Evolutionary conservation across 2,329 filamentous ascomycete genomes (phyloP).

Genomic region (Aspergillus aculeatus): DNA sequence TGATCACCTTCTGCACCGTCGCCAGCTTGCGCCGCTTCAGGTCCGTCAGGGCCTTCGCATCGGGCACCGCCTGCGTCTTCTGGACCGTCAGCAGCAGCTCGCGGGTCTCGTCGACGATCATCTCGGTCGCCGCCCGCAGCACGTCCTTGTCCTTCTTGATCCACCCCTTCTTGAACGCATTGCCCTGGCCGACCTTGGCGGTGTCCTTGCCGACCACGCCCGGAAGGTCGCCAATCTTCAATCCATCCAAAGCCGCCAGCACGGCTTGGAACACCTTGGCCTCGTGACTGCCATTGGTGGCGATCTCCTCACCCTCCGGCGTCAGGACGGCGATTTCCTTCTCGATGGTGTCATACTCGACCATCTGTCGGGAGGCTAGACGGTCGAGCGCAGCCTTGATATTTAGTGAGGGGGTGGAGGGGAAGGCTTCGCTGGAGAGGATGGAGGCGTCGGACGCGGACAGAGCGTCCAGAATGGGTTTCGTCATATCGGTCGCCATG

Average conservation of each 20-base stretch:
- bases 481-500: slow-evolving; percentile 58
- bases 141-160: slow-evolving; percentile 63
- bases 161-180: slow-evolving; percentile 79
- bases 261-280: slow-evolving; percentile 78
- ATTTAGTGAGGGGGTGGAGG: slow-evolving; percentile 61
- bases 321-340: slow-evolving; percentile 75
- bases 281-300: slow-evolving; percentile 74
- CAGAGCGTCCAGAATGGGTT: slow-evolving; percentile 65
- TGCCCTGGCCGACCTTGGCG: slow-evolving; percentile 76
- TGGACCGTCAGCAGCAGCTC: slow-evolving; percentile 73
- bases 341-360: slow-evolving; percentile 80
- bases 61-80: slow-evolving; percentile 65
- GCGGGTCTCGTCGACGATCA: slow-evolving; percentile 76
- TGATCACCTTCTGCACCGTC: slow-evolving; percentile 77
- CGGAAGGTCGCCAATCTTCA: slow-evolving; percentile 72
- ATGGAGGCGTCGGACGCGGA: slow-evolving; percentile 61
- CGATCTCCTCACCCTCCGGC: slow-evolving; percentile 69
- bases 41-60: slow-evolving; percentile 75
- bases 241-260: slow-evolving; percentile 69
- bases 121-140: slow-evolving; percentile 59
- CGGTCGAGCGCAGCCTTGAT: slow-evolving; percentile 88
- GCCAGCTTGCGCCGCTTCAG: slow-evolving; percentile 91
- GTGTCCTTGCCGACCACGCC: slow-evolving; percentile 48
- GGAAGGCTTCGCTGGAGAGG: slow-evolving; percentile 68
- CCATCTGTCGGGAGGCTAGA: slow-evolving; percentile 79